These are phyloP conservation scores for Tilletiaria anomala DNA, from an alignment of 1,284 basidiomycete genomes.

Conservation along the genomic window DNA sequence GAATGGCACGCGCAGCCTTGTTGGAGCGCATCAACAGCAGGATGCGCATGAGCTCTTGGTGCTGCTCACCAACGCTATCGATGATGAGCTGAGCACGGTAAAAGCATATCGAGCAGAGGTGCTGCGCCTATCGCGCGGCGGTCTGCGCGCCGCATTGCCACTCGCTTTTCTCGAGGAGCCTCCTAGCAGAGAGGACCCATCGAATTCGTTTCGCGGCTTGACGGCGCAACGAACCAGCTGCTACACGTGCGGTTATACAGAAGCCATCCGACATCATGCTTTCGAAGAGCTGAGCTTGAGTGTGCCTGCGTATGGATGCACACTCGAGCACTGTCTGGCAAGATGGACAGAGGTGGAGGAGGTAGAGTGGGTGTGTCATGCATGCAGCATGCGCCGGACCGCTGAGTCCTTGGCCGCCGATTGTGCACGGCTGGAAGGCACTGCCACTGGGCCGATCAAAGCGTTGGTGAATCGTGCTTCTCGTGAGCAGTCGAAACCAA, in stretches of 20 bases:
- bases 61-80: slow-evolving; percentile 27
- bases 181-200: slow-evolving; percentile 1
- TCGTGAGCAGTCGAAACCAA: neutral
- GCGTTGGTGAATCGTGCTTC: neutral
- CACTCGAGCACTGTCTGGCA: slow-evolving; percentile 23
- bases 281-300: slow-evolving; percentile 25
- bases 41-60: slow-evolving; percentile 37
- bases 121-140: neutral
- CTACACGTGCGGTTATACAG: slow-evolving; percentile 31
- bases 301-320: slow-evolving; percentile 9
- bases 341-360: slow-evolving; percentile 28
- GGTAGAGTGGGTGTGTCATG: slow-evolving; percentile 35
- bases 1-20: slow-evolving; percentile 21
- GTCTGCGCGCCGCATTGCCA: neutral
- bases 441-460: neutral
- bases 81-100: slow-evolving; percentile 19
- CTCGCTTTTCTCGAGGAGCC: slow-evolving; percentile 1
- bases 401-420: slow-evolving; percentile 3
- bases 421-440: slow-evolving; percentile 2
- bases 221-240: slow-evolving; percentile 30
- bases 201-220: slow-evolving; percentile 7
- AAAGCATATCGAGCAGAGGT: slow-evolving; percentile 1
- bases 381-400: slow-evolving; percentile 25
- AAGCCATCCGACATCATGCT: slow-evolving; percentile 28
- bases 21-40: slow-evolving; percentile 36